A percentile compares a stretch with the other conserved stretches of the same genome.
phyloP scores from a whole-genome alignment of 208 protist genomes.

The Acanthamoeba healyi region DNA sequence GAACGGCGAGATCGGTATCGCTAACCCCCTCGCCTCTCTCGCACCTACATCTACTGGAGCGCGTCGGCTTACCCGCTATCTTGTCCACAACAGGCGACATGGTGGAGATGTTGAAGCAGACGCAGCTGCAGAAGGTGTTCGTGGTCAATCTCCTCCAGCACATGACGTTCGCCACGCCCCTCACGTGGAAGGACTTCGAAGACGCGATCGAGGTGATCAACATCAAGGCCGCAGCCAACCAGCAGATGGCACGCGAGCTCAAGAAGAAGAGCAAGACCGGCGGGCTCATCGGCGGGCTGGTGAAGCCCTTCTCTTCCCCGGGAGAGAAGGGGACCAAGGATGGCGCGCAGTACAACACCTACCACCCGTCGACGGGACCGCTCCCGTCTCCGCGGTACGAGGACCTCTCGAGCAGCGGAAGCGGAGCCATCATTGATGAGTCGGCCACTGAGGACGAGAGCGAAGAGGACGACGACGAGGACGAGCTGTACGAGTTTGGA shows the following conservation, averaged over 20 bases:
- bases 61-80: not conserved
- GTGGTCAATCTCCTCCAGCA: constrained; percentile 54
- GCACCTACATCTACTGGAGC: not conserved
- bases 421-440: not conserved
- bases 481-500: constrained; percentile 51
- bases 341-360: constrained; percentile 27
- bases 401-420: constrained; percentile 35
- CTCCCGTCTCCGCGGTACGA: not conserved
- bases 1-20: not conserved
- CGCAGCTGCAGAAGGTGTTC: constrained; percentile 56
- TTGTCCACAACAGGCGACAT: not conserved
- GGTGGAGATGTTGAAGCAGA: constrained; percentile 42
- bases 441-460: not conserved
- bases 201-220: constrained; percentile 68
- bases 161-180: not conserved
- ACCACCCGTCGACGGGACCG: not conserved
- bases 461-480: constrained; percentile 46
- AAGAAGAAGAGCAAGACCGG: constrained; percentile 67
- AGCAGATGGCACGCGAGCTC: constrained; percentile 38
- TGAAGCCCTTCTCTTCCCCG: constrained; percentile 14
- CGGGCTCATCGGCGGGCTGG: constrained; percentile 14
- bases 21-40: not conserved
- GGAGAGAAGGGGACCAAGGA: not conserved
- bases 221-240: constrained; percentile 64
- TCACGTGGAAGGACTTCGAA: constrained; percentile 42